Base-by-base conservation (phyloP, 139 green algal genomes). In the Eudorina sp. region DNA sequence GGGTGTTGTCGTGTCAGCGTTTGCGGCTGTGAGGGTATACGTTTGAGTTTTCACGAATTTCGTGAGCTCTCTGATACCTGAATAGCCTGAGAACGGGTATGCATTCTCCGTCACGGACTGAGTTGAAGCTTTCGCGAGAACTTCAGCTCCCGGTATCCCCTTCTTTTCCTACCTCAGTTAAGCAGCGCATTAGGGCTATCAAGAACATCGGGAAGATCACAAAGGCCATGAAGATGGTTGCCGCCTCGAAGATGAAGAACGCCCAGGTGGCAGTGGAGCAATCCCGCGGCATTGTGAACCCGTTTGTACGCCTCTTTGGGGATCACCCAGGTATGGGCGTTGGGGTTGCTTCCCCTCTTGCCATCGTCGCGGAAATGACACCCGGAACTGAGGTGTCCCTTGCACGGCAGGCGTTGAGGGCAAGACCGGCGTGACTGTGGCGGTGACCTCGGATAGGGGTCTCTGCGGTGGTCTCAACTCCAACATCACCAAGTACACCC, bases 141-240 rank as follows among this genome's bases (percentile, higher is more conserved):
- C 36, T 13, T 46, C 34, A 29, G 34, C 6, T 3, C 13, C 40
- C 40, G 40, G 70, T 2, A 53, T 18, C 40, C 34, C 43, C 3
- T 51, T 27, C 4, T 69, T 53, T 21, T 58, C 16, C 40, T 8
- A 68, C 29, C 29, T 64, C 96, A 98, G 98, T 99, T 40, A 98
- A 99, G 92, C 95, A 97, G 92, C 94, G 97, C 27, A 99, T 99
- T 95, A 95, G 96, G 80, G 98, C 97, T 23, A 98, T 99, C 62
- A 95, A 95, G 83, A 99, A 98, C 93, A 99, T 99, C 45, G 93
- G 97, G 81, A 99, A 99, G 92, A 99, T 99, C 93, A 99, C 98
- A 14, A 98, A 97, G 87, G 98, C 98, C 89, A 99, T 99, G 98
- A 99, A 99, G 96, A 99, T 99, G 97, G 98, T 99, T 90, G 98